These are phyloP conservation scores for Pterula multifida DNA, from an alignment of 1,284 basidiomycete species.

Conservation along the genomic window DNA sequence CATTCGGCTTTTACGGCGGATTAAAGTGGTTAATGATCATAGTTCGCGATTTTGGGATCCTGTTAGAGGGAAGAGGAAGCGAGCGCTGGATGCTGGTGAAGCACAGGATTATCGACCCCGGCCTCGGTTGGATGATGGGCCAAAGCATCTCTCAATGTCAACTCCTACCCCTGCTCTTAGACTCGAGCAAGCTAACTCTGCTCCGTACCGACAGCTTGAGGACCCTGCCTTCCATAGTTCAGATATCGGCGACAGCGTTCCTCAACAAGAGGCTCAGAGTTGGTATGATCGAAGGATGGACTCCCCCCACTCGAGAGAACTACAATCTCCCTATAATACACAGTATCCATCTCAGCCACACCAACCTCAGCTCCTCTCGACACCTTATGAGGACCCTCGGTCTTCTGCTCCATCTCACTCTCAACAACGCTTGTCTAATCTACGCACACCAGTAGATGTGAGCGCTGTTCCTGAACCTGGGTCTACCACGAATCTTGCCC, in stretches of 20 bases:
- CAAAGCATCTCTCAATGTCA: not conserved
- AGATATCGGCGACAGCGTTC: not conserved
- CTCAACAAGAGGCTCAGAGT: not conserved
- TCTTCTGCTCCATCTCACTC: too few species aligned
- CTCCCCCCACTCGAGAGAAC: not conserved
- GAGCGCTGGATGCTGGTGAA: not conserved
- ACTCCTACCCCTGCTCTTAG: too few species aligned
- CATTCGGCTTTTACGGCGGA: not conserved
- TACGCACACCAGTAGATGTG: conserved; percentile 8
- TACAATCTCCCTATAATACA: not conserved
- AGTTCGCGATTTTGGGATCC: not conserved
- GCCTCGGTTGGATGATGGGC: not conserved
- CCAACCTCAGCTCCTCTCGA: not conserved
- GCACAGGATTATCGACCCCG: not conserved
- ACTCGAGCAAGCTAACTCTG: too few species aligned
- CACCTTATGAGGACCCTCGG: not conserved
- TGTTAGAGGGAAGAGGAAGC: conserved; percentile 1
- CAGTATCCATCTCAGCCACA: not conserved
- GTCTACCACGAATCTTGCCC: not conserved
- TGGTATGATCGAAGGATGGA: not conserved
- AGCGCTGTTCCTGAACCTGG: not conserved
- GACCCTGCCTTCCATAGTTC: not conserved
- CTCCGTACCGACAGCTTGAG: too few species aligned
- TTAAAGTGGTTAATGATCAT: not conserved
- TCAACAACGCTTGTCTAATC: conserved; percentile 9